Conservation (phyloP, 768 basidiomycete species). For the Rhodosporidiobolus odoratus region DNA sequence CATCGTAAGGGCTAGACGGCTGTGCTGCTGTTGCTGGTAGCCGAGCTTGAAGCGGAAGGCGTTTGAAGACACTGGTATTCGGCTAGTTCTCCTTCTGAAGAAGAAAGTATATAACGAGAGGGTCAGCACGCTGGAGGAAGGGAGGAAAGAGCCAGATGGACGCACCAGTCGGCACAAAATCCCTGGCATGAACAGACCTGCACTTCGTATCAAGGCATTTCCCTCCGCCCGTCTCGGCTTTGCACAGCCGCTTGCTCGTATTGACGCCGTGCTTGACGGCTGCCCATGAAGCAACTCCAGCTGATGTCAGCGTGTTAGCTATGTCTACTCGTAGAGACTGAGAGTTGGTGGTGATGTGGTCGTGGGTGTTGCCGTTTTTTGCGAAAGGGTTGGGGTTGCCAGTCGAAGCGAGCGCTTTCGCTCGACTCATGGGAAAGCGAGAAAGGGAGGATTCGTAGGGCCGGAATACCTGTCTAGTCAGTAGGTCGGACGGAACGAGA, state of each 20-base stretch:
- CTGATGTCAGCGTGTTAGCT: conserved; percentile 8
- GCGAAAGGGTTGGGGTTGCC: too few species aligned
- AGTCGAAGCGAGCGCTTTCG: not conserved
- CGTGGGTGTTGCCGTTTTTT: not conserved
- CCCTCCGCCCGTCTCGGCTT: conserved; percentile 21
- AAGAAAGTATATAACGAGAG: not conserved
- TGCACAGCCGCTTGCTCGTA: conserved; percentile 11
- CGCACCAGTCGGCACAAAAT: conserved; percentile 22
- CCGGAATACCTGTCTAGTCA: conserved; percentile 20
- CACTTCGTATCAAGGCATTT: conserved; percentile 19
- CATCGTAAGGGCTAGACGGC: too few species aligned
- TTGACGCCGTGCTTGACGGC: conserved; percentile 18
- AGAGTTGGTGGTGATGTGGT: not conserved
- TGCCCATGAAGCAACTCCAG: conserved; percentile 22
- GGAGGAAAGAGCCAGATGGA: not conserved
- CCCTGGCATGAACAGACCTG: conserved; percentile 1
- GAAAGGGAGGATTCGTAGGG: conserved; percentile 24
- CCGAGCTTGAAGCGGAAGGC: not conserved
- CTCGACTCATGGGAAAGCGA: conserved; percentile 19
- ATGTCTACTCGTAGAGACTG: not conserved
- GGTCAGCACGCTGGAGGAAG: not conserved
- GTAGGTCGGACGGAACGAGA: not conserved
- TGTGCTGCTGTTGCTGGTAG: too few species aligned
- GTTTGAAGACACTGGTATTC: not conserved
- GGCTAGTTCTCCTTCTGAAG: not conserved